phyloP scores from a whole-genome alignment of 768 basidiomycete genomes.

The Auricularia sp. region DNA sequence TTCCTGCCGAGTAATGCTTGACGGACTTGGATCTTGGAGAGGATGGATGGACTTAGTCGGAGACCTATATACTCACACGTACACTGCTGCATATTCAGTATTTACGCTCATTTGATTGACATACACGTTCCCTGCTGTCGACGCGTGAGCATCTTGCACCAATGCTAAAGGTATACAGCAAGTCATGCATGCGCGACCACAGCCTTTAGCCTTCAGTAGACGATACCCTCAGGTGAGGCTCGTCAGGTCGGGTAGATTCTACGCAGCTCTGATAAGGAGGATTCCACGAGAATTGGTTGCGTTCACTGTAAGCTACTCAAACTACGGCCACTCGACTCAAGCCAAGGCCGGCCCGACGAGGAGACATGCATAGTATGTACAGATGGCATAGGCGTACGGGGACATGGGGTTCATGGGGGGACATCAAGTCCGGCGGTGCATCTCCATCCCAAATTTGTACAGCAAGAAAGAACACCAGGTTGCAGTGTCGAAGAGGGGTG shows the following conservation, averaged over 20 bases:
- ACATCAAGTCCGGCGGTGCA: background rate
- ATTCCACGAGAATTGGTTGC: background rate
- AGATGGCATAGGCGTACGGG: background rate
- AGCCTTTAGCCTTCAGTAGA: too few relatives aligned
- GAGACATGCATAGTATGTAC: background rate
- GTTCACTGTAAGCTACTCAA: background rate
- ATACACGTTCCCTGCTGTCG: too few relatives aligned
- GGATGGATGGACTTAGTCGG: too few relatives aligned
- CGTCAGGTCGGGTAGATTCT: background rate
- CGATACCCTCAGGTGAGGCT: too few relatives aligned
- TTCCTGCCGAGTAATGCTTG: background rate
- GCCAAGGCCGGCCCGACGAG: background rate
- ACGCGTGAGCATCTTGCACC: too few relatives aligned
- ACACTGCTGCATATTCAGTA: too few relatives aligned
- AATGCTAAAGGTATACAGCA: too few relatives aligned
- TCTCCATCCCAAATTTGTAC: background rate
- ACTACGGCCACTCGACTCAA: background rate
- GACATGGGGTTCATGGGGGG: background rate
- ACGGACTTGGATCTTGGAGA: background rate
- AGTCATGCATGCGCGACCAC: too few relatives aligned
- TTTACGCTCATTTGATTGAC: too few relatives aligned
- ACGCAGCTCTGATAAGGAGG: background rate
- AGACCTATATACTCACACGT: too few relatives aligned
- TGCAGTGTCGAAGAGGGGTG: background rate
- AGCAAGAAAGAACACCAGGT: background rate